Evolutionary conservation across 305 asterid species (phyloP).

Genomic region (Fraxinus sp.): DNA sequence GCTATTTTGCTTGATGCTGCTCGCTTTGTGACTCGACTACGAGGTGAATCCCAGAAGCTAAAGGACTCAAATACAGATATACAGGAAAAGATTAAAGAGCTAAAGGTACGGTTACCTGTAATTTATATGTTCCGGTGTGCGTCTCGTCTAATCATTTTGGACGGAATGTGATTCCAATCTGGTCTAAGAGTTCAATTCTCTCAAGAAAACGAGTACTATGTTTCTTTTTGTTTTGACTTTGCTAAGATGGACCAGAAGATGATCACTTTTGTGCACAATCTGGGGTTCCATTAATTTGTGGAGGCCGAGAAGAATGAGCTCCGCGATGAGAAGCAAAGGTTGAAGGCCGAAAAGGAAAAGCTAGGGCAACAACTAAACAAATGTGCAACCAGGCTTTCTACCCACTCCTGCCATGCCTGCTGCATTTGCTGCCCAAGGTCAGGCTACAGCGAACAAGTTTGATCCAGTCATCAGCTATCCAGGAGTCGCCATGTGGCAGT

Average conservation of each 20-base stretch:
- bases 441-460: constrained; percentile 64
- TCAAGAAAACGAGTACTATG: not conserved
- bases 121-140: not conserved
- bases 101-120: constrained; percentile 52
- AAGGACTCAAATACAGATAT: constrained; percentile 76
- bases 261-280: not conserved
- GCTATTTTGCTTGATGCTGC: constrained; percentile 85
- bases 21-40: constrained; percentile 75
- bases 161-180: not conserved
- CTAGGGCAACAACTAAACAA: constrained; percentile 84
- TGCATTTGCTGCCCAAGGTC: constrained; percentile 69
- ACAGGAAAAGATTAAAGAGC: constrained; percentile 83
- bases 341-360: constrained; percentile 90
- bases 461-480: constrained; percentile 52
- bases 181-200: not conserved
- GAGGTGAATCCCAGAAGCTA: constrained; percentile 77
- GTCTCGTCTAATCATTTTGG: not conserved
- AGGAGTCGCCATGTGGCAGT: constrained; percentile 59
- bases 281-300: constrained; percentile 4
- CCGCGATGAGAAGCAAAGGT: constrained; percentile 93
- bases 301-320: constrained; percentile 90
- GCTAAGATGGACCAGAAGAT: constrained; percentile 1
- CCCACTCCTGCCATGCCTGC: constrained; percentile 61
- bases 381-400: constrained; percentile 54
- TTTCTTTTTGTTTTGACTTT: not conserved